Percentiles rank a stretch among this genome's conserved stretches.
These are phyloP conservation scores for Fusarium odoratissimum DNA, from an alignment of 2,329 filamentous ascomycete genomes.

Conservation along the genomic window DNA sequence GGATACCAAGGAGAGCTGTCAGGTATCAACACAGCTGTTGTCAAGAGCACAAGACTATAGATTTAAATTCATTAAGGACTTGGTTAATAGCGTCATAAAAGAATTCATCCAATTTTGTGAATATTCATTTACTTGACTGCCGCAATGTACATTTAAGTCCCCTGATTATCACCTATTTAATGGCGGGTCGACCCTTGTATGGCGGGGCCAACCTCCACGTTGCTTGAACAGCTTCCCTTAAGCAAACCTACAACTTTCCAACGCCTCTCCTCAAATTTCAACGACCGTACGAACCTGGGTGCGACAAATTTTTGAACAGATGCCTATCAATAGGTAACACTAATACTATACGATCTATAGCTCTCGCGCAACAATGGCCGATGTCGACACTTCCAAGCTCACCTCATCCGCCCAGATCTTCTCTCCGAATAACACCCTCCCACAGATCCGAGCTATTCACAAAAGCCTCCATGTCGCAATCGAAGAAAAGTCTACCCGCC, in stretches of 20 bases:
- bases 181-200: constrained; percentile 23
- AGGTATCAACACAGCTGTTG: constrained; percentile 92
- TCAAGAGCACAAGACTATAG: constrained; percentile 93
- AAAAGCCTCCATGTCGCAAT: constrained; percentile 68
- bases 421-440: constrained; percentile 66
- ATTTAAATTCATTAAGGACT: constrained; percentile 19
- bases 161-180: neutral
- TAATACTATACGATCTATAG: neutral
- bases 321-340: constrained; percentile 17
- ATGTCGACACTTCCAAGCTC: constrained; percentile 60
- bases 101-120: constrained; percentile 1
- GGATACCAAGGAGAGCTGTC: constrained; percentile 93
- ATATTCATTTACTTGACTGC: neutral
- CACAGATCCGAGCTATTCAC: constrained; percentile 73
- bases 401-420: constrained; percentile 67
- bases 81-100: constrained; percentile 32
- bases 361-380: constrained; percentile 49
- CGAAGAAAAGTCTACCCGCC: constrained; percentile 70
- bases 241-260: constrained; percentile 5
- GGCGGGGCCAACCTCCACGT: constrained; percentile 44
- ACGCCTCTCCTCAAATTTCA: constrained; percentile 13
- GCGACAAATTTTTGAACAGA: constrained; percentile 12
- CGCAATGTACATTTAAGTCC: constrained; percentile 1
- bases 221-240: constrained; percentile 37
- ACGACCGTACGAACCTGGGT: neutral